phyloP scores from a whole-genome alignment of 2,329 filamentous ascomycete species.

The Zarea fungicola region DNA sequence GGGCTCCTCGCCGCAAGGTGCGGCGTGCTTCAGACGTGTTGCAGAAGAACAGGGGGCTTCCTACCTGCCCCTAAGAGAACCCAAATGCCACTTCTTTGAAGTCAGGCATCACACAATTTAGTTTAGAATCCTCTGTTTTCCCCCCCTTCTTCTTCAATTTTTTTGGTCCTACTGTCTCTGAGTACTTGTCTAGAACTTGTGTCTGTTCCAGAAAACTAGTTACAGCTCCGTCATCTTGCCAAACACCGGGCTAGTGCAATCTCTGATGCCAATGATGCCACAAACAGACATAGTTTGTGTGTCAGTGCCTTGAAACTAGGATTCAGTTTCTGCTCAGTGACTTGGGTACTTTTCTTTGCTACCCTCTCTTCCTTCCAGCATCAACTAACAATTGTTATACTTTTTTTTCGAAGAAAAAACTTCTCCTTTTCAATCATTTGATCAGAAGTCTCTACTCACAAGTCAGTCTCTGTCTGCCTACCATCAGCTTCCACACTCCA shows the following conservation, averaged over 20 bases:
- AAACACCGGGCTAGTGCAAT: slow-evolving; percentile 3
- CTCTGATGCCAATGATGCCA: not conserved
- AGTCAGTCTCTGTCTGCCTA: not conserved
- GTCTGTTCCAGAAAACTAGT: not conserved
- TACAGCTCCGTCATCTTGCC: slow-evolving; percentile 5
- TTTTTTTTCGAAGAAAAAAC: no score
- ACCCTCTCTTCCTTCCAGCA: not conserved
- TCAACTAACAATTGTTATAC: not conserved
- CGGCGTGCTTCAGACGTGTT: slow-evolving; percentile 12
- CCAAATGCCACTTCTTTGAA: no score
- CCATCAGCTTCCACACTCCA: not conserved
- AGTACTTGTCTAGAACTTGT: no score
- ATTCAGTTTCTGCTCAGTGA: slow-evolving; percentile 8
- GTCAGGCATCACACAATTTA: not conserved
- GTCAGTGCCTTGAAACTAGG: slow-evolving; percentile 9
- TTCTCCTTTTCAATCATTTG: not conserved
- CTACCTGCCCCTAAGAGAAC: not conserved
- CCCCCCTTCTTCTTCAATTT: not conserved
- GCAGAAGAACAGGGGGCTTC: slow-evolving; percentile 2
- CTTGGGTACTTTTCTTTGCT: not conserved
- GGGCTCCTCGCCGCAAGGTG: no score
- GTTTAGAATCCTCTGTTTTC: not conserved
- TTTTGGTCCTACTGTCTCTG: not conserved
- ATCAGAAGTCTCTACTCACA: not conserved
- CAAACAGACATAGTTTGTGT: slow-evolving; percentile 6